phyloP scores from a whole-genome alignment of 202 grass and related monocot species.

The Schoenoplectus tabernaemontani region DNA sequence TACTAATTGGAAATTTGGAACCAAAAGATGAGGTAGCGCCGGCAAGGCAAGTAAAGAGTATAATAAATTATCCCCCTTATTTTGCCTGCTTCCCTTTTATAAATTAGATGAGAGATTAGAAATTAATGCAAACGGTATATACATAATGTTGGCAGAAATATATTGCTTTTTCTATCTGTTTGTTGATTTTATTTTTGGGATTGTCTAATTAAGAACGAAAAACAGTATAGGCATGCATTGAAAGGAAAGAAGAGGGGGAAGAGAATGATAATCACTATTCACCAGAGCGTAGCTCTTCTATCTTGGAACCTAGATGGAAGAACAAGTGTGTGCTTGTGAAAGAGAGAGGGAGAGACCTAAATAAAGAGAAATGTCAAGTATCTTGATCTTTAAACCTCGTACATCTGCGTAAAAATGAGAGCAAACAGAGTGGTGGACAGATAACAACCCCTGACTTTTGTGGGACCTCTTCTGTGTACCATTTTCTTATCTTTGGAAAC shows the following conservation, averaged over 20 bases:
- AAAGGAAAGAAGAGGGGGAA: background rate
- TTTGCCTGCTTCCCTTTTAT: background rate
- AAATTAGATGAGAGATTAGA: background rate
- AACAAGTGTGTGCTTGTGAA: background rate
- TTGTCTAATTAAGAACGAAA: background rate
- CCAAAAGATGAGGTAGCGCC: background rate
- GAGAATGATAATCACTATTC: background rate
- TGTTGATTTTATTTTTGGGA: background rate
- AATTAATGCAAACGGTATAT: background rate
- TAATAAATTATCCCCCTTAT: background rate
- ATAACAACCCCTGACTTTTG: conserved; percentile 23
- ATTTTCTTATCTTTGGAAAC: conserved; percentile 22
- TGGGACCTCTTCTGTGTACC: conserved; percentile 1
- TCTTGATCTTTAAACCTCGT: background rate
- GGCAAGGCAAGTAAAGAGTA: background rate
- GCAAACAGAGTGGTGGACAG: conserved; percentile 9
- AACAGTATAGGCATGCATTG: background rate
- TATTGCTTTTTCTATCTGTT: background rate
- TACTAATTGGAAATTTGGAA: background rate
- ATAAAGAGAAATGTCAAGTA: conserved; percentile 14
- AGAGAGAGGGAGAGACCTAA: background rate
- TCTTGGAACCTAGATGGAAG: background rate
- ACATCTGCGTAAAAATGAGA: conserved; percentile 19
- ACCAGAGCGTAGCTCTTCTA: background rate
- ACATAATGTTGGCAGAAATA: background rate